Base-by-base conservation (phyloP, 2,329 filamentous ascomycete genomes). In the Furcasterigmium furcatum region DNA sequence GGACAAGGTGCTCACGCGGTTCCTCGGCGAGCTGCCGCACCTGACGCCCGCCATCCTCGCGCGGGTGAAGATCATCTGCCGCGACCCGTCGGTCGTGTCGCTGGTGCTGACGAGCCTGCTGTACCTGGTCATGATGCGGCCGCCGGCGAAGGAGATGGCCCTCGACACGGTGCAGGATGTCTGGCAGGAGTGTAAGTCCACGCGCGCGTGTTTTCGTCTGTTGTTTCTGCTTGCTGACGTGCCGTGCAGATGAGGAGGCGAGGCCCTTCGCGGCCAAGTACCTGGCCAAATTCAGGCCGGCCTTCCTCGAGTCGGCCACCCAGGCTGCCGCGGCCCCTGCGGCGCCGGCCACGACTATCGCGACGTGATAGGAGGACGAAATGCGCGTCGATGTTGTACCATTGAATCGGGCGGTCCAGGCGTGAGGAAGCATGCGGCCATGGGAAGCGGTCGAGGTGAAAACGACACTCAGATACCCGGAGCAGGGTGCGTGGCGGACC, bases 1-100 rank as follows among this genome's bases (percentile, higher is more conserved):
- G 49, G 94, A 99, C 62, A 92, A 94, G 64, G 80, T 95, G 19
- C 72, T 99, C 46, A 91, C 95, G 22, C 82, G 94, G 29, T 95
- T 97, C 60, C 70, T 99, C 38, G 91, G 90, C 41, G 94, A 99
- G 65, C 84, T 99, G 27, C 94, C 94, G 0, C 84, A 87, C 35
- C 74, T 99, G 27, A 89, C 84, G 49, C 65, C 72, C 27, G 75
- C 79, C 10, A 82, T 97, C 50, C 74, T 97, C 3, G 76, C 84
- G 39, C 80, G 87, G 41, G 82, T 97, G 29, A 84, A 83, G 65
- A 68, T 71, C 27, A 72, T 87, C 55, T 87, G 84, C 57, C 74
- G 79, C 39, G 82, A 87, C 59, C 84, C 84, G 6, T 79, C 79
- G 39, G 77, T 85, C 52, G 78, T 84, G 19, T 76, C 76, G 48